Base-by-base conservation (phyloP, 306 rosid species). In the Rosa persica region DNA sequence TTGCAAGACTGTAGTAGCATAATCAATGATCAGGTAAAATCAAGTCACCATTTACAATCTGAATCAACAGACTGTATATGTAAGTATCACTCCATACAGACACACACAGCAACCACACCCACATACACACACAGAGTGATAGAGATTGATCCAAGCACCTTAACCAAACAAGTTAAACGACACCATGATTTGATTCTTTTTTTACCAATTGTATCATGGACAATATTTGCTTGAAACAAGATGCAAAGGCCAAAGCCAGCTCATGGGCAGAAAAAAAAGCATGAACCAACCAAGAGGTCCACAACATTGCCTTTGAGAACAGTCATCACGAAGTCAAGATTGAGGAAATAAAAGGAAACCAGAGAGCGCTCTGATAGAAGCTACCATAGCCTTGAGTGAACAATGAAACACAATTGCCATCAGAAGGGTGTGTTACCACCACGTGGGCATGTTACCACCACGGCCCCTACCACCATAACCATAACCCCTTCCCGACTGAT, bases 401-500 rank as follows among this genome's bases (percentile, higher is more conserved):
- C 20, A 74, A 47, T 80, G 12, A 68, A 77, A 60, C 60, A 38
- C 42, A 72, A 73, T 82, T 54, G 25, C 27, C 61, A 54, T 20
- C 62, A n/a, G 30, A 55, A 55, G 11, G 62, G 86, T 64, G 67
- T 74, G 58, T 83, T 73, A 38, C 84, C 79, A 36, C 89, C 88
- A 23, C 78, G 79, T 72, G 27, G 62, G 87, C 70, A 77, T 76
- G 58, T 81, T 73, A 38, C 84, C 79, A 36, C 89, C 88, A 23
- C 78, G 82, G 66, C 90, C 88, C 75, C 88, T 83, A 76, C 90
- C 85, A 54, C 81, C 78, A 65, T 84, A 72, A 76, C 83, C 80
- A 68, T 83, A 81, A 47, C 92, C 97, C 78, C 92, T 83, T 79
- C 90, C 87, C 81, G 81, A 80, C 62, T 80, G 79, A 84, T 83